phyloP scores from a whole-genome alignment of 495 filamentous ascomycete species.

The Aspergillus steynii region DNA sequence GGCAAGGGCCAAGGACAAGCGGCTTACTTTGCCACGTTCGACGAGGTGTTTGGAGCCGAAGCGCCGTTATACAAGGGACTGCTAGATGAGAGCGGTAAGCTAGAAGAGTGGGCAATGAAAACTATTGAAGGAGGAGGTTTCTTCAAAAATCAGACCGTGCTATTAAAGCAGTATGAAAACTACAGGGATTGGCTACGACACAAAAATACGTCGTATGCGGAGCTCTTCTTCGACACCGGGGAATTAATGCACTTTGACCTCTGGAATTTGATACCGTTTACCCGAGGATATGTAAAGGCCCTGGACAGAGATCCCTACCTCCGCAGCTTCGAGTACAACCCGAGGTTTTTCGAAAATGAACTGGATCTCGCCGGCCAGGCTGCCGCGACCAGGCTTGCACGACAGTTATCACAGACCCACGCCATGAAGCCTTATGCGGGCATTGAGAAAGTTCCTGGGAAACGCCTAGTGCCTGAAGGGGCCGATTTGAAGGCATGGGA shows the following conservation, averaged over 20 bases:
- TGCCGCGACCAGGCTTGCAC: conserved; percentile 48
- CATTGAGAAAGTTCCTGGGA: conserved; percentile 46
- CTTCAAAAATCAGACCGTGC: conserved; percentile 25
- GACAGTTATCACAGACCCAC: conserved; percentile 35
- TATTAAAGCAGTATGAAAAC: conserved; percentile 27
- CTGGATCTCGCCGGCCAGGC: conserved; percentile 50
- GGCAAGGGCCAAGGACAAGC: conserved; percentile 28
- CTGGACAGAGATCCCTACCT: conserved; percentile 34
- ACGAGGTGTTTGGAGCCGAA: conserved; percentile 25
- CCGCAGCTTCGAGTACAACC: conserved; percentile 48
- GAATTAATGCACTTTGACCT: conserved; percentile 37
- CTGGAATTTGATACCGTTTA: conserved; percentile 49
- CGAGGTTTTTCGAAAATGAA: conserved; percentile 49
- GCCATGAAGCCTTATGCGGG: conserved; percentile 36
- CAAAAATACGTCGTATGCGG: conserved; percentile 27
- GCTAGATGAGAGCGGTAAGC: conserved; percentile 21
- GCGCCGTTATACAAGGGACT: conserved; percentile 15
- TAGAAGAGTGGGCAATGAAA: conserved; percentile 27
- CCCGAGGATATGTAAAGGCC: conserved; percentile 55
- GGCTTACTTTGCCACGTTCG: conserved; percentile 30
- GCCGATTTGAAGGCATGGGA: conserved; percentile 46
- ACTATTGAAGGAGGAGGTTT: conserved; percentile 30
- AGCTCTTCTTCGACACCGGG: conserved; percentile 32
- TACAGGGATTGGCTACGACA: conserved; percentile 31
- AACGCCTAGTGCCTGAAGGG: conserved; percentile 24